These are phyloP conservation scores for Tricholoma saponaceum DNA, from an alignment of 768 basidiomycete species.

Conservation along the genomic window DNA sequence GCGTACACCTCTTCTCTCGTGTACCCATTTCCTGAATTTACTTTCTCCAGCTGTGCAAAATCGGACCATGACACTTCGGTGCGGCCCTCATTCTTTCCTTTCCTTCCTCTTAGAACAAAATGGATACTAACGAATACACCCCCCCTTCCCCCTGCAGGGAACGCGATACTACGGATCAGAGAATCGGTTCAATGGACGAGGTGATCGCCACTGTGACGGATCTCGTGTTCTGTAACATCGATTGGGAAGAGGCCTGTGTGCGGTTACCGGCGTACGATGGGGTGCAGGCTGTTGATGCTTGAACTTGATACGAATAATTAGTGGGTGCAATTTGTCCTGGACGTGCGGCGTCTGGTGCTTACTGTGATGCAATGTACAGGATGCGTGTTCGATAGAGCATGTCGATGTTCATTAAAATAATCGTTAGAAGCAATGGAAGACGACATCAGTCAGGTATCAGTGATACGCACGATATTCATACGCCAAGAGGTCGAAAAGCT, in stretches of 20 bases:
- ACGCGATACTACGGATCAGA: conserved; percentile 90
- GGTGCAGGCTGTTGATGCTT: conserved; percentile 73
- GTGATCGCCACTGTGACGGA: conserved; percentile 79
- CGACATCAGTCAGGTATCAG: neutral
- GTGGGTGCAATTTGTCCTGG: neutral
- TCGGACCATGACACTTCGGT: conserved; percentile 92
- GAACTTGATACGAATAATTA: neutral
- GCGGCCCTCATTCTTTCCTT: conserved; percentile 25
- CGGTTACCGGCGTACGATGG: conserved; percentile 81
- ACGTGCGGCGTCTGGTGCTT: neutral
- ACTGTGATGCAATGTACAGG: neutral
- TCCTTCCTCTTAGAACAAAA: neutral
- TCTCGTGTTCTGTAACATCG: conserved; percentile 68
- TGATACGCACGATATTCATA: neutral
- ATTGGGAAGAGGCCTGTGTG: conserved; percentile 74
- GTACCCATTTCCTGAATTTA: neutral
- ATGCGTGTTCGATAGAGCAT: neutral
- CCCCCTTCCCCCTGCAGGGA: conserved; percentile 65
- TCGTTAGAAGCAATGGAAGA: neutral
- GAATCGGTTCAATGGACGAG: conserved; percentile 87
- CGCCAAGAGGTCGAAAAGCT: neutral
- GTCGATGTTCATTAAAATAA: neutral
- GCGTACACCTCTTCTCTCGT: conserved; percentile 17
- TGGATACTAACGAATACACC: neutral
- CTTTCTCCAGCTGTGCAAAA: conserved; percentile 72